Conservation (phyloP, 176 grass and related monocot species). For the Lolium perenne region DNA sequence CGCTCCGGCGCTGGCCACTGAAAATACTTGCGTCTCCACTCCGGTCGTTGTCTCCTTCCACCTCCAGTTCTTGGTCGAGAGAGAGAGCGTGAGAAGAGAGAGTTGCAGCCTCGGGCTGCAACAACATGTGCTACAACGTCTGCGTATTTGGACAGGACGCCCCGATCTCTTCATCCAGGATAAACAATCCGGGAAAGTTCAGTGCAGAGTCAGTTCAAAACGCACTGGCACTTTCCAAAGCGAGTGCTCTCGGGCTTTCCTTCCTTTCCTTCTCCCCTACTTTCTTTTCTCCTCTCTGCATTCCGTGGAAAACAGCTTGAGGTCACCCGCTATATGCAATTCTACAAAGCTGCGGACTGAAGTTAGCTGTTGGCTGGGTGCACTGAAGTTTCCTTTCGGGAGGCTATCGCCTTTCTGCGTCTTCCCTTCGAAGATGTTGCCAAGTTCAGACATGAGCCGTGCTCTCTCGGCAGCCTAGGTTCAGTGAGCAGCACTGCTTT, state of each 20-base stretch:
- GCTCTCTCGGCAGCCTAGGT: not conserved
- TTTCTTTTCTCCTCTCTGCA: not conserved
- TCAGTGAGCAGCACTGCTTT: not conserved
- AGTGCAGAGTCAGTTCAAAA: not conserved
- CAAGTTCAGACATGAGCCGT: not conserved
- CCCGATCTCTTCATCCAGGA: slow-evolving; percentile 6
- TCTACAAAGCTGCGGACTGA: not conserved
- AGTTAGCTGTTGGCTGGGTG: not conserved
- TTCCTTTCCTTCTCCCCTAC: not conserved
- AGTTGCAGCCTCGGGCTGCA: no score
- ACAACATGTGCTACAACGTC: not conserved
- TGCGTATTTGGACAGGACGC: not conserved
- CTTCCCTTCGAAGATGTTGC: slow-evolving; percentile 20
- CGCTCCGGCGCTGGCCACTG: no score
- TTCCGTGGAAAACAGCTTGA: slow-evolving; percentile 52
- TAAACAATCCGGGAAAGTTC: not conserved
- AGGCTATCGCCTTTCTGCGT: not conserved
- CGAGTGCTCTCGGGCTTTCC: not conserved
- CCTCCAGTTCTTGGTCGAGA: no score
- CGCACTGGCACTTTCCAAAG: not conserved
- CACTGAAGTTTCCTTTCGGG: slow-evolving; percentile 7
- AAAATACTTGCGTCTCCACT: no score
- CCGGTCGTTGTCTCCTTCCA: no score
- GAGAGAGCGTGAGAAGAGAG: no score
- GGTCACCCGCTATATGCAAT: not conserved